Evolutionary conservation across 768 basidiomycete species (phyloP).

Genomic region (Phanerochaete carnosa): DNA sequence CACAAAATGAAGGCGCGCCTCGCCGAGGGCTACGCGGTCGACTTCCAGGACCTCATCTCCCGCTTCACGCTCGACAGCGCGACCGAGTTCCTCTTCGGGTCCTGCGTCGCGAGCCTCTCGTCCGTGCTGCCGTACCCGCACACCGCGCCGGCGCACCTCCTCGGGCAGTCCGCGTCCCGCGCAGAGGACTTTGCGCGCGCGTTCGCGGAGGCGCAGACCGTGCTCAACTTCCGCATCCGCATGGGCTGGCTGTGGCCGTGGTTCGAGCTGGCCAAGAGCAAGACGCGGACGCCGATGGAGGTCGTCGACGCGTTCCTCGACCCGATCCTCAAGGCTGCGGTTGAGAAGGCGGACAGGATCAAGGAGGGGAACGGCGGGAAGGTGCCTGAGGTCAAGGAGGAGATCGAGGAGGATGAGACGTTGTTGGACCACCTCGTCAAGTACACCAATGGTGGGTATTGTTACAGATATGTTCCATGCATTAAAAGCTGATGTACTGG

Average conservation of each 20-base stretch:
- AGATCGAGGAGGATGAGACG: slow-evolving; percentile 32
- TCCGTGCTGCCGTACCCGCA: slow-evolving; percentile 37
- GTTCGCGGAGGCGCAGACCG: slow-evolving; percentile 33
- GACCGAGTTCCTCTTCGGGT: slow-evolving; percentile 50
- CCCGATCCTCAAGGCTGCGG: slow-evolving; percentile 36
- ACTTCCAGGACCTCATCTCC: slow-evolving; percentile 39
- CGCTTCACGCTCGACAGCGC: slow-evolving; percentile 53
- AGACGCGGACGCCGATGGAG: slow-evolving; percentile 30
- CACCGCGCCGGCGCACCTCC: slow-evolving; percentile 13
- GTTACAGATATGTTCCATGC: too few species aligned
- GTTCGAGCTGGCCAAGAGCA: slow-evolving; percentile 33
- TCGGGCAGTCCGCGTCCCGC: neutral
- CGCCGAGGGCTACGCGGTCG: slow-evolving; percentile 25
- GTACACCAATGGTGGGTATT: slow-evolving; percentile 33
- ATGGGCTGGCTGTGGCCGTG: slow-evolving; percentile 39
- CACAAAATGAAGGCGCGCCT: slow-evolving; percentile 25
- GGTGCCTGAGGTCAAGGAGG: neutral
- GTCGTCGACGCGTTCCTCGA: slow-evolving; percentile 37
- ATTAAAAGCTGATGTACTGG: neutral
- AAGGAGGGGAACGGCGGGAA: neutral
- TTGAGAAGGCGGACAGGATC: slow-evolving; percentile 14
- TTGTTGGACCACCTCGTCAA: slow-evolving; percentile 39
- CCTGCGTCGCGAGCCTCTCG: slow-evolving; percentile 37
- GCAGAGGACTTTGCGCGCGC: slow-evolving; percentile 18
- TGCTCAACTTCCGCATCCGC: slow-evolving; percentile 24